Evolutionary conservation across 371 early-diverging fungal genomes (phyloP), one percentile per base, ranked within the genome.

Genomic region (Mucor piriformis): DNA sequence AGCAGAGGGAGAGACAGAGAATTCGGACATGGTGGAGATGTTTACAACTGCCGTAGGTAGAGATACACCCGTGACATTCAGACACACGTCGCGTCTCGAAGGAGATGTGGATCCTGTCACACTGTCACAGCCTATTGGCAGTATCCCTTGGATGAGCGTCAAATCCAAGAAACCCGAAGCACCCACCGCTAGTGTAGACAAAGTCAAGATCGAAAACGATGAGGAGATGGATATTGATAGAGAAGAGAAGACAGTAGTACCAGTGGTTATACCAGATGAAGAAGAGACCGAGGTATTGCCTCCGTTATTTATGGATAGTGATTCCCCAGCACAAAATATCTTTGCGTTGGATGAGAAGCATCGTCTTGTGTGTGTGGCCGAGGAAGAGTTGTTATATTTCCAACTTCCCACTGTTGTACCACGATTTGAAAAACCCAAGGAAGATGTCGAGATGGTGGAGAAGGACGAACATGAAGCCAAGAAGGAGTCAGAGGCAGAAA

Each of bases 391-490:
- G 16, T 52, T 74, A 11, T 74, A 73, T 32, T 76, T 78, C 66
- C 77, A 78, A 59, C 57, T 82, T 11, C 82, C 82, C 3, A 63
- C 69, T 1, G 63, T 76, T 18, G 48, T 82, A n/a, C 82, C 82
- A 2, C 40, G 55, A 32, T 77, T 82, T 24, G 79, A 83, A 54
- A 72, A 64, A 7, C 20, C 60, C 11, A 64, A 66, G 3, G 23
- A 55, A 4, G 29, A 73, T 64, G 60, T 59, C 67, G n/a, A 51
- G 47, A 59, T 64, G 73, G 54, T 67, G 61, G 59, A 83, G 29
- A 29, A 29, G 29, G 29, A 29, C n/a, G 29, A 8, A 29, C 6
- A 29, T 54, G 25, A 67, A 62, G 59, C 38, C n/a, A n/a, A n/a
- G n/a, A n/a, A n/a, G n/a, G n/a, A n/a, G n/a, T n/a, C n/a, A n/a